Percentiles rank a stretch among this genome's conserved stretches.
phyloP scores from a whole-genome alignment of 2,329 filamentous ascomycete species.

The Aspergillus ustus region DNA sequence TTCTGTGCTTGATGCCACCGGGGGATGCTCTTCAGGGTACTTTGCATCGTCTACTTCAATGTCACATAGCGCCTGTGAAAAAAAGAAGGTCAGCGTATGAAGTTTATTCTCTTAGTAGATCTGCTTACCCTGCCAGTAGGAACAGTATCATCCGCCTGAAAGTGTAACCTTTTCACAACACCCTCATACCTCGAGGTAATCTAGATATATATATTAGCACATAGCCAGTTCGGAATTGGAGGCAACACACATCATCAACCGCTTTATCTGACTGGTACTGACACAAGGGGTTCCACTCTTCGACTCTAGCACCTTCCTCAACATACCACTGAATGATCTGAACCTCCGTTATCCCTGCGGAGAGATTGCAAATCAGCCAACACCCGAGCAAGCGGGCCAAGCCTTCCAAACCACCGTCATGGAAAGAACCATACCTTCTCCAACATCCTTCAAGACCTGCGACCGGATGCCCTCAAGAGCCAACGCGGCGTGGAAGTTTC shows the following conservation, averaged over 20 bases:
- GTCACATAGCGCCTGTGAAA: slow-evolving; percentile 76
- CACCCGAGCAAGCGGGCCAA: not conserved
- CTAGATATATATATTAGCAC: slow-evolving; percentile 57
- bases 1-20: slow-evolving; percentile 32
- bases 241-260: slow-evolving; percentile 58
- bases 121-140: slow-evolving; percentile 74
- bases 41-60: slow-evolving; percentile 87
- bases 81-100: slow-evolving; percentile 12
- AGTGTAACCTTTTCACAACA: slow-evolving; percentile 94
- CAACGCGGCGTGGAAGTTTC: slow-evolving; percentile 42
- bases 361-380: slow-evolving; percentile 23
- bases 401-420: not conserved
- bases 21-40: slow-evolving; percentile 61
- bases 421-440: slow-evolving; percentile 40
- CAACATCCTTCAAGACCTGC: slow-evolving; percentile 49
- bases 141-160: slow-evolving; percentile 94
- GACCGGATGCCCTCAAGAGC: slow-evolving; percentile 42
- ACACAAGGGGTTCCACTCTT: slow-evolving; percentile 97
- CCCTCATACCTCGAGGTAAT: slow-evolving; percentile 96
- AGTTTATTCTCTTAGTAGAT: not conserved
- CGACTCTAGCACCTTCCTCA: slow-evolving; percentile 89
- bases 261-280: slow-evolving; percentile 99
- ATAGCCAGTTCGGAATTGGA: not conserved
- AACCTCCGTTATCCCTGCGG: slow-evolving; percentile 91
- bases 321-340: slow-evolving; percentile 99